These are phyloP conservation scores for Cubamyces sp. DNA, from an alignment of 768 basidiomycete genomes.

Conservation along the genomic window DNA sequence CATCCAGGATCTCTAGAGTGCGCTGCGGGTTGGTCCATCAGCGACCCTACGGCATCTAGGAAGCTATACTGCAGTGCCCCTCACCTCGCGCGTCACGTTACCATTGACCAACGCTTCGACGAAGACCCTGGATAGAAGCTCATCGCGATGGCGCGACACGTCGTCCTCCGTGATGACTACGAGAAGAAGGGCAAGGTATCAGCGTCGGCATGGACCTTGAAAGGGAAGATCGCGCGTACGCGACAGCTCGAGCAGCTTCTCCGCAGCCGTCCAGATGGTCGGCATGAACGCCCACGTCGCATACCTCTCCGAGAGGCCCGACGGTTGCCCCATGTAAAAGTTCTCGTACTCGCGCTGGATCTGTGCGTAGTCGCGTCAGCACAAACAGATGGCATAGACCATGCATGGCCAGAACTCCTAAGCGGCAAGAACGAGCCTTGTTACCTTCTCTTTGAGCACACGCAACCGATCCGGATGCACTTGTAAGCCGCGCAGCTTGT, in stretches of 20 bases:
- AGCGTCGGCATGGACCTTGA: background rate
- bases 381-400: too few relatives aligned
- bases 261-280: conserved; percentile 44
- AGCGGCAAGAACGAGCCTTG: conserved; percentile 7
- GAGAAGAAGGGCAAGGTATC: background rate
- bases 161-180: conserved; percentile 47
- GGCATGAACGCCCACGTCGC: conserved; percentile 44
- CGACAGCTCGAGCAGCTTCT: conserved; percentile 46
- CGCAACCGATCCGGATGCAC: conserved; percentile 46
- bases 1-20: conserved; percentile 42
- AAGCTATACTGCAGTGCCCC: conserved; percentile 10
- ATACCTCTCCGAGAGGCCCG: conserved; percentile 40
- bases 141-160: conserved; percentile 43
- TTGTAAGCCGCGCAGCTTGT: conserved; percentile 43
- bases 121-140: conserved; percentile 44
- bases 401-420: too few relatives aligned
- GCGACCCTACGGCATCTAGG: background rate
- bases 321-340: conserved; percentile 41
- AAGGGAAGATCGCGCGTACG: conserved; percentile 34
- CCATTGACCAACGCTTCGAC: conserved; percentile 53
- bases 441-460: conserved; percentile 50
- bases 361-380: conserved; percentile 24
- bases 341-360: conserved; percentile 46
- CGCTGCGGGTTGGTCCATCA: conserved; percentile 35
- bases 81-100: conserved; percentile 43